Percentiles rank a stretch among this genome's conserved stretches.
phyloP scores from a whole-genome alignment of 331 rosid genomes.

The Malus hybrid region DNA sequence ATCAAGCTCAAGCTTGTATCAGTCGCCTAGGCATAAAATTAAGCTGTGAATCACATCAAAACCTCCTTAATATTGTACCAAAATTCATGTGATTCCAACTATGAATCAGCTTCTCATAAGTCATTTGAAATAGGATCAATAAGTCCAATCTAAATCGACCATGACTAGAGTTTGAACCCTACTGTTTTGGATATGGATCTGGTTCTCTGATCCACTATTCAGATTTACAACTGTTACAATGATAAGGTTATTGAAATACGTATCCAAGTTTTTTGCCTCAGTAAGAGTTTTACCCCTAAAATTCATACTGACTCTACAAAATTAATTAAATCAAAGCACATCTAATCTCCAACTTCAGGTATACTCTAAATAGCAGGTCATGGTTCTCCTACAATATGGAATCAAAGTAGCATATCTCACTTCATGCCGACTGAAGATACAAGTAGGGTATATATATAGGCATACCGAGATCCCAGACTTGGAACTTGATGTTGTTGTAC shows the following conservation, averaged over 20 bases:
- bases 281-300: too few relatives aligned
- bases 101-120: not conserved
- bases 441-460: conserved; percentile 3
- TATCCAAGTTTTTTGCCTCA: not conserved
- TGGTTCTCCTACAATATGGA: not conserved
- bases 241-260: not conserved
- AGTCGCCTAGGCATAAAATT: not conserved
- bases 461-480: conserved; percentile 99
- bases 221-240: not conserved
- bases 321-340: not conserved
- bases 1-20: not conserved
- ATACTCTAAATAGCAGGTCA: not conserved
- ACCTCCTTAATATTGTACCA: not conserved
- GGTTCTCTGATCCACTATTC: not conserved
- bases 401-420: not conserved
- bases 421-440: not conserved
- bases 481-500: conserved; percentile 93
- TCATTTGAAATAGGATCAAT: not conserved
- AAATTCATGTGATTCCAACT: not conserved
- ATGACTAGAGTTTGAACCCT: not conserved
- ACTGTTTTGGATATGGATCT: not conserved
- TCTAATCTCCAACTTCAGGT: not conserved
- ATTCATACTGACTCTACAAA: not conserved
- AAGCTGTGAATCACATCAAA: not conserved
- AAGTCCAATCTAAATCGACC: not conserved